A percentile compares a stretch with the other conserved stretches of the same genome.
Conservation (phyloP, 768 basidiomycete genomes). For the Lanmaoa pseudosensibilis region DNA sequence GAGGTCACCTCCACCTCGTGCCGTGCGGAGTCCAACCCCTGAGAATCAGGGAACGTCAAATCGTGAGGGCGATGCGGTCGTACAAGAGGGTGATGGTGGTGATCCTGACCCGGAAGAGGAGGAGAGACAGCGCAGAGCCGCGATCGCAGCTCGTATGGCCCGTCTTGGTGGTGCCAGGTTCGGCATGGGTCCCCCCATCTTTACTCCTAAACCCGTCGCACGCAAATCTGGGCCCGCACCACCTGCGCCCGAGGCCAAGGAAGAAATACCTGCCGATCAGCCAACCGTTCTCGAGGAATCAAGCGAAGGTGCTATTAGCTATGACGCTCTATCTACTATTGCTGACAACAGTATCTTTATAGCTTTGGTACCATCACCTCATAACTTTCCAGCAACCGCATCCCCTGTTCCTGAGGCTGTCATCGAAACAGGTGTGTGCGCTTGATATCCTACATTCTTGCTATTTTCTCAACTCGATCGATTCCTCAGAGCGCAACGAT, state of each 20-base stretch:
- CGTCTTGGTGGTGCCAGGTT: constrained; percentile 83
- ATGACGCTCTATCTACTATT: neutral
- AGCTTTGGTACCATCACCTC: constrained; percentile 18
- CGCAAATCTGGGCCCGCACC: constrained; percentile 30
- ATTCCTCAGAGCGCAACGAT: constrained; percentile 20
- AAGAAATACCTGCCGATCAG: constrained; percentile 19
- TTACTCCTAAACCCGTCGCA: constrained; percentile 53
- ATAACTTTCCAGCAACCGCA: constrained; percentile 2
- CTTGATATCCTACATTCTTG: neutral
- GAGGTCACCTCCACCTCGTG: constrained; percentile 38
- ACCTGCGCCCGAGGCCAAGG: constrained; percentile 23
- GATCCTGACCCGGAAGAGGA: constrained; percentile 57
- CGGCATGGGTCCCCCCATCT: constrained; percentile 76
- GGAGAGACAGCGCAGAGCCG: constrained; percentile 76
- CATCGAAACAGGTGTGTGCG: constrained; percentile 20
- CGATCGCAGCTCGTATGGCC: constrained; percentile 92
- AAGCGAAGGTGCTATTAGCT: constrained; percentile 19
- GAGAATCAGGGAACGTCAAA: constrained; percentile 15
- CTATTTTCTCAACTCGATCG: constrained; percentile 6
- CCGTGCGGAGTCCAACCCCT: constrained; percentile 13
- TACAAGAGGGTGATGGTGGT: constrained; percentile 22
- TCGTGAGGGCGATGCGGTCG: constrained; percentile 30
- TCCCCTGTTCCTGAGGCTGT: constrained; percentile 2
- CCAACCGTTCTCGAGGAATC: constrained; percentile 7
- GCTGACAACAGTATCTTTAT: constrained; percentile 3